phyloP scores from a whole-genome alignment of 768 basidiomycete genomes.

The Coprinellus micaceus region DNA sequence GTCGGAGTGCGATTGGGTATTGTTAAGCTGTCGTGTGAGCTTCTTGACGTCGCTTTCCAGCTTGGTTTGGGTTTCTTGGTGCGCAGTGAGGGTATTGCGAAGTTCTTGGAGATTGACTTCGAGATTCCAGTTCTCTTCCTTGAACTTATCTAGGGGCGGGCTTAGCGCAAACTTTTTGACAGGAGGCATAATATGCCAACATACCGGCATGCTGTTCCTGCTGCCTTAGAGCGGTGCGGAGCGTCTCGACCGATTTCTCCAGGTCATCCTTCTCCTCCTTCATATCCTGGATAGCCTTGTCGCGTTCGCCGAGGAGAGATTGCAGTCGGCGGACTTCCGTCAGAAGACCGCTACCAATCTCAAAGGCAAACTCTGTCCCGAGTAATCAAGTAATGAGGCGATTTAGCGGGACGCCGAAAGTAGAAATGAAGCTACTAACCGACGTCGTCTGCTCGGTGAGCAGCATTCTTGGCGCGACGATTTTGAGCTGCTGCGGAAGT shows the following conservation, averaged over 20 bases:
- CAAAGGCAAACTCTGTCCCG: conserved; percentile 86
- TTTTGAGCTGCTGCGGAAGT: conserved; percentile 78
- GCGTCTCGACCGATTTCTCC: conserved; percentile 71
- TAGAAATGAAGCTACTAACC: conserved; percentile 42
- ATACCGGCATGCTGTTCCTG: conserved; percentile 80
- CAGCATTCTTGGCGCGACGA: conserved; percentile 86
- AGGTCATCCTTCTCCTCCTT: conserved; percentile 90
- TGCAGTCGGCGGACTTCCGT: conserved; percentile 91
- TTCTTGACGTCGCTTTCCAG: conserved; percentile 83
- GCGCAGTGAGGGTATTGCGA: conserved; percentile 62
- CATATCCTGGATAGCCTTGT: conserved; percentile 88
- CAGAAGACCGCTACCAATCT: conserved; percentile 90
- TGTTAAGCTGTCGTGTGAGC: conserved; percentile 68
- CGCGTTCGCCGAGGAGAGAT: conserved; percentile 84
- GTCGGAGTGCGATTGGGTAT: conserved; percentile 72
- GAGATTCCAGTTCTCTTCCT: conserved; percentile 99
- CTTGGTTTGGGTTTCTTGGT: conserved; percentile 61
- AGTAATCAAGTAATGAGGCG: neutral
- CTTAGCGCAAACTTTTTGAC: neutral
- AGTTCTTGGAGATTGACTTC: conserved; percentile 91
- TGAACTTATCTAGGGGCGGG: conserved; percentile 72
- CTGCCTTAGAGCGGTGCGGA: conserved; percentile 67
- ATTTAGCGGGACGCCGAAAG: conserved; percentile 15
- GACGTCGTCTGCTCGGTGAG: conserved; percentile 85
- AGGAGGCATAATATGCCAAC: conserved; percentile 19